phyloP scores from a whole-genome alignment of 1,284 basidiomycete genomes.

The Xerocomus amazonicus region DNA sequence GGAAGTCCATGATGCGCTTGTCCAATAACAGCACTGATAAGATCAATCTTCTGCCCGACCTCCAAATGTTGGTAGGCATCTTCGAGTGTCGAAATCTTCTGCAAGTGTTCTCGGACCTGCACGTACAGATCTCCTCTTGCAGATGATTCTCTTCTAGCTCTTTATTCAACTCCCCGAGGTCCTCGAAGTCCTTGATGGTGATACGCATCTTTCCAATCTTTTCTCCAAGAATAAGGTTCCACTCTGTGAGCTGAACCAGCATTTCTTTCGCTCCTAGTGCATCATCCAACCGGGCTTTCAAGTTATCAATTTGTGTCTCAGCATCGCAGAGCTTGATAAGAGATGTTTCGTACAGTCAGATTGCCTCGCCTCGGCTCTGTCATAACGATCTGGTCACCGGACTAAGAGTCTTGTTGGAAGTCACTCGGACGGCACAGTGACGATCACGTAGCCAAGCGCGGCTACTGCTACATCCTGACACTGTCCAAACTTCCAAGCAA shows the following conservation, averaged over 20 bases:
- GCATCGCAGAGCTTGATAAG: slow-evolving; percentile 80
- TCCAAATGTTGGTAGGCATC: slow-evolving; percentile 83
- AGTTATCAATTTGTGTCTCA: slow-evolving; percentile 88
- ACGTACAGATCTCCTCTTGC: slow-evolving; percentile 83
- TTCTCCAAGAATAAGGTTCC: slow-evolving; percentile 90
- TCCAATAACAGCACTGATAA: slow-evolving; percentile 78
- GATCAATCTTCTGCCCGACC: slow-evolving; percentile 77
- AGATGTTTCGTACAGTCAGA: slow-evolving; percentile 75
- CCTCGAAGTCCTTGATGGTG: slow-evolving; percentile 93
- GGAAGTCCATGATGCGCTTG: slow-evolving; percentile 83
- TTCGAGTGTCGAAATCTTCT: slow-evolving; percentile 67
- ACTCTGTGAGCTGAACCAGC: slow-evolving; percentile 92
- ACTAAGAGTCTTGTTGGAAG: too few relatives aligned
- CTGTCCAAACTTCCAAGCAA: too few relatives aligned
- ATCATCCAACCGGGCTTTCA: slow-evolving; percentile 93
- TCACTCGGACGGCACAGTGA: too few relatives aligned
- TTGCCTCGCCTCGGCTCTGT: too few relatives aligned
- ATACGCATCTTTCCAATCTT: slow-evolving; percentile 97
- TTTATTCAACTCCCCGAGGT: slow-evolving; percentile 92
- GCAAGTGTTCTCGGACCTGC: slow-evolving; percentile 64
- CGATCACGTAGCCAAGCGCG: too few relatives aligned
- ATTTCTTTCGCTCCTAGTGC: slow-evolving; percentile 95
- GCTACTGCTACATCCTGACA: too few relatives aligned
- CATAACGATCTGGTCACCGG: too few relatives aligned
- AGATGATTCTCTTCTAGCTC: slow-evolving; percentile 97